Base-by-base conservation (phyloP, 2,329 filamentous ascomycete species). In the Colletotrichum chlorophyti region DNA sequence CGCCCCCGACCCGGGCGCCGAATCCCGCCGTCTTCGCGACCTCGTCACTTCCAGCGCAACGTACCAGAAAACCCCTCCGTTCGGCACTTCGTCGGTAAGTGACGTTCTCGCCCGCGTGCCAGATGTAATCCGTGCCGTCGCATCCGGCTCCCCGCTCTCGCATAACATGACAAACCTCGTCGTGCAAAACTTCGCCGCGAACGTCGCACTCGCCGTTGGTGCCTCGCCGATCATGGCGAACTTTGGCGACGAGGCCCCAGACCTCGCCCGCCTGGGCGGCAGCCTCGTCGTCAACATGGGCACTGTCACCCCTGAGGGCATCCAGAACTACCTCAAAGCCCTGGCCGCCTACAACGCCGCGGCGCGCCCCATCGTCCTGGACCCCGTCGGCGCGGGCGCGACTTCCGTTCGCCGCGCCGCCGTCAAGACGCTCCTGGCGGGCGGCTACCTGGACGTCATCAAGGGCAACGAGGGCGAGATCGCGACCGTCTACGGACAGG, bases 161-260 rank as follows among this genome's bases (percentile, higher is more conserved):
- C 94, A 98, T 76, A 97, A 97, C 75, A 98, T 98, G 91, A 98
- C 95, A 50, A 98, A 98, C 71, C 82, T 93, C 49, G 94, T 98
- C 0, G 94, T 97, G 19, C 93, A 97, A 69, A 97, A 97, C 75
- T 91, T 98, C 68, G 91, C 93, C 14, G 94, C 95, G 49, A 97
- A 96, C 69, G 89, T 97, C 3, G 92, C 91, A 34, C 82, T 97
- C 14, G 86, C 89, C 29, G 82, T 96, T 49, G 94, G 94, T 31
- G 90, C 91, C 11, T 95, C 90, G 17, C 94, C 94, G 34, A 97
- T 97, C 73, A 98, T 98, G 94, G 88, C 93, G 7, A 93, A 91
- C 72, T 91, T 93, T 67, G 91, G 88, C 23, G 84, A 87, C 47
- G 94, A 98, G 79, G 93, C 93, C 0, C 71, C 76, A 7, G 93